phyloP scores from a whole-genome alignment of 1,284 basidiomycete species.

The Exobasidium cylindrosporum region DNA sequence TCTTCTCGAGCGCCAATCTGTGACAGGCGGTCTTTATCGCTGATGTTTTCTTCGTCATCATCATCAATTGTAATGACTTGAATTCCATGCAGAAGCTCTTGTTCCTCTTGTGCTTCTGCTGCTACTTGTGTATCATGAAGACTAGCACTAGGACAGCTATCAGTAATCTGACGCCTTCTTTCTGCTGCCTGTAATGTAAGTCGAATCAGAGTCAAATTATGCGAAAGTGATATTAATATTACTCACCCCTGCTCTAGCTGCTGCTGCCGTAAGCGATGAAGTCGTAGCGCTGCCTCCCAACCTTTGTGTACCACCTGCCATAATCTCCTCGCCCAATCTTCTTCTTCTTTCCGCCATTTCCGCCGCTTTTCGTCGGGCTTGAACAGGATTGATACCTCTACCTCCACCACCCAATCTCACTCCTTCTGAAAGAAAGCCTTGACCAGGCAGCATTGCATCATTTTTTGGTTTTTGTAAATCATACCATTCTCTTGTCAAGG shows the following conservation, averaged over 20 bases:
- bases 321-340: neutral
- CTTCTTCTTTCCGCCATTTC: conserved; percentile 4
- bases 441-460: conserved; percentile 23
- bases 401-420: conserved; percentile 17
- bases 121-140: conserved; percentile 3
- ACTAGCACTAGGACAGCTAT: conserved; percentile 6
- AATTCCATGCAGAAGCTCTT: conserved; percentile 16
- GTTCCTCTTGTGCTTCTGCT: conserved; percentile 9
- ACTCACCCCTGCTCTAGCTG: too few relatives aligned
- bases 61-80: conserved; percentile 20
- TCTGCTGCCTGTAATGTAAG: conserved; percentile 10
- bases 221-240: too few relatives aligned
- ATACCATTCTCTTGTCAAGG: conserved; percentile 27
- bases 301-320: neutral
- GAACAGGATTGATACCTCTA: neutral
- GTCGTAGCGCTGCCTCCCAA: neutral
- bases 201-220: too few relatives aligned
- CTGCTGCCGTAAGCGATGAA: neutral
- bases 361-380: conserved; percentile 6
- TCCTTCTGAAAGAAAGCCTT: conserved; percentile 25
- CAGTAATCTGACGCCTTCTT: neutral
- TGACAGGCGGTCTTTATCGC: neutral
- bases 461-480: conserved; percentile 11
- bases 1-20: neutral
- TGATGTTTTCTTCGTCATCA: conserved; percentile 16